These are phyloP conservation scores for Aspergillus candidus DNA, from an alignment of 2,329 filamentous ascomycete species.

Conservation along the genomic window DNA sequence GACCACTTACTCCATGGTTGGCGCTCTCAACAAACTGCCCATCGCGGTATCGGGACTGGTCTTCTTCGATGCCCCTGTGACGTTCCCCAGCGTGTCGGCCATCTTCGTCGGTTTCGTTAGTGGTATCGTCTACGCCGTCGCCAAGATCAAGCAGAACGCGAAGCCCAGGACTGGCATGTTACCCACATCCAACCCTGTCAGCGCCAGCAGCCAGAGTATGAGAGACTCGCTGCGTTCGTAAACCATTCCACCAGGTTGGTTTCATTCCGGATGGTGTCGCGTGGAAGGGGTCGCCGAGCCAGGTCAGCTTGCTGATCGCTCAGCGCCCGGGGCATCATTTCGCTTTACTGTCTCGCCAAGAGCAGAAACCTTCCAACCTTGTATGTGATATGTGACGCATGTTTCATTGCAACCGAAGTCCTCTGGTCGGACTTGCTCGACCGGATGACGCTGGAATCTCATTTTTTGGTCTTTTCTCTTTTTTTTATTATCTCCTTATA, in stretches of 20 bases:
- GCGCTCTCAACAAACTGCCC: constrained; percentile 94
- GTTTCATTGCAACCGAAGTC: constrained; percentile 20
- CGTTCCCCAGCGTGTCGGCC: constrained; percentile 83
- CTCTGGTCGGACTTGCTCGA: constrained; percentile 6
- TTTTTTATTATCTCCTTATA: background rate
- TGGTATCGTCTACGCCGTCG: constrained; percentile 82
- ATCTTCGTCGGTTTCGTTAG: constrained; percentile 88
- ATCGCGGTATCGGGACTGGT: constrained; percentile 86
- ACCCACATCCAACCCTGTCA: constrained; percentile 66
- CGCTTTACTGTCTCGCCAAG: no score
- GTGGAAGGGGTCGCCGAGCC: no score
- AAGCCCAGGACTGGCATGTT: constrained; percentile 61
- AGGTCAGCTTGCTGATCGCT: no score
- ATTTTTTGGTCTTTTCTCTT: no score
- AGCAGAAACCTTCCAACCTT: constrained; percentile 8
- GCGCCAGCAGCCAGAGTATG: constrained; percentile 86
- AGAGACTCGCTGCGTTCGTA: constrained; percentile 73
- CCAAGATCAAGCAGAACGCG: constrained; percentile 74
- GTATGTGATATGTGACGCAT: constrained; percentile 25
- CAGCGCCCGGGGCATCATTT: no score
- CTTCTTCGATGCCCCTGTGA: constrained; percentile 93
- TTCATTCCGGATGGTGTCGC: no score
- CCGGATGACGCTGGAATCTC: background rate
- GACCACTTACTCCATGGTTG: constrained; percentile 98
- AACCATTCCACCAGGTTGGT: constrained; percentile 2